These are phyloP conservation scores for Coemansia furcata DNA, from an alignment of 192 early-diverging fungal species.

Conservation along the genomic window DNA sequence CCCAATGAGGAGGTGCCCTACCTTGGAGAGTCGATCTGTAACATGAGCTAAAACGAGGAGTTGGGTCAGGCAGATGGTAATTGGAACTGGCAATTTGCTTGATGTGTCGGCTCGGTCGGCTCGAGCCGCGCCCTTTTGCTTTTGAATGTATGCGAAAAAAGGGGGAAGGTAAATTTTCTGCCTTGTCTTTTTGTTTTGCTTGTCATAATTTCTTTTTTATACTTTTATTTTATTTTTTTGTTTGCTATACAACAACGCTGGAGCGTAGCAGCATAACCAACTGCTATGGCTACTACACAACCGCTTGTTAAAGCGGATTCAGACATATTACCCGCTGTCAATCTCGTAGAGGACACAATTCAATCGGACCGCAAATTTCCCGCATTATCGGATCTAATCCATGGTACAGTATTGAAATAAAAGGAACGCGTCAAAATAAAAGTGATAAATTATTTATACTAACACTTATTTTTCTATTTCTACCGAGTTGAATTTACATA, in stretches of 20 bases:
- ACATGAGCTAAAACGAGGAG: too few relatives aligned
- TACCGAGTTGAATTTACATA: conserved; percentile 11
- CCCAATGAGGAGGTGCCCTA: too few relatives aligned
- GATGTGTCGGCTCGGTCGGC: background rate
- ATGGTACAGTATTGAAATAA: conserved; percentile 24
- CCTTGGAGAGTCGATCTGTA: too few relatives aligned
- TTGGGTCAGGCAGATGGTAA: too few relatives aligned
- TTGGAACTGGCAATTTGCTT: too few relatives aligned
- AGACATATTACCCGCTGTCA: background rate
- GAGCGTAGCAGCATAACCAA: background rate
- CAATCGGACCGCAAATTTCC: conserved; percentile 48
- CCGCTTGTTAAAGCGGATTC: background rate
- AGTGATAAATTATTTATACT: background rate
- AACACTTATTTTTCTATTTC: background rate
- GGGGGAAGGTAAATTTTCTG: too few relatives aligned
- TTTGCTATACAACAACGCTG: background rate
- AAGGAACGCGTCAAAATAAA: conserved; percentile 3
- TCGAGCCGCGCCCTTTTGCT: background rate
- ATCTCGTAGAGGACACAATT: conserved; percentile 34
- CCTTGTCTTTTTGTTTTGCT: background rate
- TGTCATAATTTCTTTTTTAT: background rate
- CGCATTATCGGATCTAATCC: conserved; percentile 45
- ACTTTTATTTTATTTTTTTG: background rate
- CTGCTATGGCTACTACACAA: background rate
- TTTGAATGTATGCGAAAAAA: too few relatives aligned